A percentile compares a stretch with the other conserved stretches of the same genome.
phyloP scores from a whole-genome alignment of 306 rosid genomes.

The Erythrophleum fordii region DNA sequence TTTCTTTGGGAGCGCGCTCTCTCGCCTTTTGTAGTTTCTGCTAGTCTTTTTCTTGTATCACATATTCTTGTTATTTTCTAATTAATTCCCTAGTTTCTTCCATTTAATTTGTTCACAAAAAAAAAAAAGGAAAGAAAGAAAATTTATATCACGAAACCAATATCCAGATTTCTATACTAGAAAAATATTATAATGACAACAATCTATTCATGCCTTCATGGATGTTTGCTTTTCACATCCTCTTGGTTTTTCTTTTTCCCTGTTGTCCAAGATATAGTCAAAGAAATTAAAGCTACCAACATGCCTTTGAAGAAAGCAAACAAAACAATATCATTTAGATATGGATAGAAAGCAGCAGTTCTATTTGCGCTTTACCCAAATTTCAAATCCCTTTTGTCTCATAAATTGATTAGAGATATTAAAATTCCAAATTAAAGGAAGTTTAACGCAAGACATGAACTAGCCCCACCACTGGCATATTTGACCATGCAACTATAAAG shows the following conservation, averaged over 20 bases:
- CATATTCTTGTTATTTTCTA: not conserved
- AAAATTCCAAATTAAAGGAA: not conserved
- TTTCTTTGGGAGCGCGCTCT: conserved; percentile 25
- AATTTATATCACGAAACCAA: too few relatives aligned
- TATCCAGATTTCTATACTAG: too few relatives aligned
- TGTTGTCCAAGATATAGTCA: conserved; percentile 37
- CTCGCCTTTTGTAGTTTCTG: conserved; percentile 36
- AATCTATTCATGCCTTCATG: too few relatives aligned
- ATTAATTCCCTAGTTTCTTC: too few relatives aligned
- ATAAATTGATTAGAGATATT: not conserved
- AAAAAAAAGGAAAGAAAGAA: too few relatives aligned
- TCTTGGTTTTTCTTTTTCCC: not conserved
- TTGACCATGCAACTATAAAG: conserved; percentile 42
- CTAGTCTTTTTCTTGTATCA: not conserved
- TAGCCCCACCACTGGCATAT: conserved; percentile 35
- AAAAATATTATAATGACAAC: too few relatives aligned
- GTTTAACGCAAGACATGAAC: not conserved
- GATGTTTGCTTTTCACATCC: too few relatives aligned
- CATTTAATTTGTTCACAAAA: too few relatives aligned
- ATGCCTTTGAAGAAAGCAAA: not conserved
- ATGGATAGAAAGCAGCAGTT: conserved; percentile 12
- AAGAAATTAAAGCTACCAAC: conserved; percentile 31
- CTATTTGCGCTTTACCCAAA: not conserved
- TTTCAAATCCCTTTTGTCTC: conserved; percentile 19
- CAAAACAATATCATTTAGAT: not conserved